Evolutionary conservation across 1,284 basidiomycete species (phyloP), one percentile per base, ranked within the genome.

Genomic region (Dichomitus squalens): DNA sequence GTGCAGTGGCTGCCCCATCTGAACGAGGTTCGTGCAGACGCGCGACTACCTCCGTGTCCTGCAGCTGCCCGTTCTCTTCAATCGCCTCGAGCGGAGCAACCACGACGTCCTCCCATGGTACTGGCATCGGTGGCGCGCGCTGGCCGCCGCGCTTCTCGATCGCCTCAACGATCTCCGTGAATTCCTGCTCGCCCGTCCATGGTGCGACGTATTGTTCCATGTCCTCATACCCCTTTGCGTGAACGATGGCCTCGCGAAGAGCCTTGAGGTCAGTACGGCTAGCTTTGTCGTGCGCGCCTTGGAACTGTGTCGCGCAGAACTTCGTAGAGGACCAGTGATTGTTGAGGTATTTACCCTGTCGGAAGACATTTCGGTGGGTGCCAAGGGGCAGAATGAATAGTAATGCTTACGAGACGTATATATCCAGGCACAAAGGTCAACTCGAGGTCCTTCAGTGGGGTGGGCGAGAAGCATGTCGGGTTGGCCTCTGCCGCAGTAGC

Each of bases 401-500:
- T n/a, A 12, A 9, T 33, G 76, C 87, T 60, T 71, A 94, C 88
- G 64, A 95, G 72, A 49, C 90, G 86, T 51, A 96, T 71, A 67
- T 93, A 93, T 4, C 83, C 76, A 1, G 95, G 94, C 35, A 90
- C 77, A 25, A 97, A 79, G 2, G 85, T 87, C 34, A 75, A 76
- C 61, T 92, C 85, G 1, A 93, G 79, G 66, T 94, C 90, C 5
- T 78, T 71, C 3, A 92, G 77, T 4, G 93, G 92, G 0, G 73
- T 79, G 0, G 80, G 72, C 1, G 86, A 83, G 75, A 99, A 99
- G 66, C 93, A 90, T 0, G 91, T 89, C 0, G 95, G 94, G 72
- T 99, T 99, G 8, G 88, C 76, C 74, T 99, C 97, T 7, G 96
- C 96, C 0, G 90, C 93, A 12, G 95, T 89, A 7, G 96, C 97